Conservation (phyloP, 768 basidiomycete species). For the Cyathus striatus region DNA sequence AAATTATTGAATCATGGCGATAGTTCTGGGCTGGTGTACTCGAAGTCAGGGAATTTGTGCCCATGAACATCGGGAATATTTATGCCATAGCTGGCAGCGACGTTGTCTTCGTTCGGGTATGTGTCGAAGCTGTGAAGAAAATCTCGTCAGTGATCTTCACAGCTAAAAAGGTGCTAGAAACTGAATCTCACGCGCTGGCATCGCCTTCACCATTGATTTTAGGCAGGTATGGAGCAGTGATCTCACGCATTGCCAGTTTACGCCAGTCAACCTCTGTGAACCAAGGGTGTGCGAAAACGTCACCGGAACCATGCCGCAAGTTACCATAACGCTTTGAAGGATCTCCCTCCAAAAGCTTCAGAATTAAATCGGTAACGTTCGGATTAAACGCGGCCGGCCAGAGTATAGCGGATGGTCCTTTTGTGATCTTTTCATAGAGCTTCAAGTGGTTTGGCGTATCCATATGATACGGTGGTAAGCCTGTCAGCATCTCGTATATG, state of each 20-base stretch:
- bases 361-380: constrained; percentile 82
- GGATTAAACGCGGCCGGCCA: constrained; percentile 74
- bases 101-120: constrained; percentile 70
- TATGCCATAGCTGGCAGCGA: constrained; percentile 52
- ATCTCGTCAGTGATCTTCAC: constrained; percentile 3
- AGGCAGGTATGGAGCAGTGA: constrained; percentile 93
- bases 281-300: constrained; percentile 93
- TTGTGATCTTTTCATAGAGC: constrained; percentile 88
- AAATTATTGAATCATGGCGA: constrained; percentile 3
- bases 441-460: constrained; percentile 77
- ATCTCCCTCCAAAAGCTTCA: constrained; percentile 86
- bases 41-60: constrained; percentile 71
- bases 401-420: constrained; percentile 66
- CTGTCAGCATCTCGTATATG: constrained; percentile 96
- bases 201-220: constrained; percentile 91
- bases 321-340: constrained; percentile 89
- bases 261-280: constrained; percentile 93
- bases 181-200: constrained; percentile 72
- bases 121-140: constrained; percentile 55
- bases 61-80: constrained; percentile 59
- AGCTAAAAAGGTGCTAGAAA: constrained; percentile 5
- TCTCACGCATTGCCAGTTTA: constrained; percentile 74
- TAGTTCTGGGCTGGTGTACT: constrained; percentile 43
- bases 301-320: constrained; percentile 78
- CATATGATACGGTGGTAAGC: constrained; percentile 92